Evolutionary conservation across 1,139 yeast genomes (phyloP), one percentile per base, ranked within the genome.

Genomic region (Hansenula sp.): DNA sequence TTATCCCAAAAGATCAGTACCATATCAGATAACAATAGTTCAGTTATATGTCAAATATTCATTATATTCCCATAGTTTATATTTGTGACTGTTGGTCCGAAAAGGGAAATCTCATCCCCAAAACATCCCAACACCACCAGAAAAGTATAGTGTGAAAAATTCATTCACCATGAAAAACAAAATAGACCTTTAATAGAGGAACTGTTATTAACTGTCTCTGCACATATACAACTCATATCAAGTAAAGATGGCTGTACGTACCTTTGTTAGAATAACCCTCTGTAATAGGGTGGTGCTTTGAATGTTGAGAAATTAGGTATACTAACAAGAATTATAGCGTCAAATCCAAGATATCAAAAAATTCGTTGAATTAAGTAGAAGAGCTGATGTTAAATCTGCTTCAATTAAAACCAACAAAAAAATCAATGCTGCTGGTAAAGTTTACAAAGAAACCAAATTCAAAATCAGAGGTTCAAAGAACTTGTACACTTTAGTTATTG

Each of bases 281-380:
- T n/a, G n/a, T n/a, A n/a, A n/a, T n/a, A n/a, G n/a, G n/a, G n/a
- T 30, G 17, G 22, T 18, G 10, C 9, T 14, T 27, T n/a, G n/a
- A n/a, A n/a, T n/a, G n/a, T n/a, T n/a, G 8, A 18, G n/a, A n/a
- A n/a, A n/a, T n/a, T n/a, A n/a, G n/a, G n/a, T n/a, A 33, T 21
- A 36, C 38, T 36, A 36, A 36, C 25, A 20, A 10, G 4, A 20
- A 7, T 30, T 17, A 18, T 30, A 32, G 38, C 53, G 47, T 46
- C 95, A 90, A 82, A 84, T 90, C 69, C 86, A 87, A 69, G 97
- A 90, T 75, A 89, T 92, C 78, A 92, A 92, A 78, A 87, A 86
- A 76, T 89, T 92, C 79, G 90, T 92, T 73, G 96, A 88, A 76
- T 84, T 89, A 72, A 90, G 97, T 69, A 87, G 95, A 79, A 83